Base-by-base conservation (phyloP, 768 basidiomycete genomes). In the Sporobolomyces phaffii region DNA sequence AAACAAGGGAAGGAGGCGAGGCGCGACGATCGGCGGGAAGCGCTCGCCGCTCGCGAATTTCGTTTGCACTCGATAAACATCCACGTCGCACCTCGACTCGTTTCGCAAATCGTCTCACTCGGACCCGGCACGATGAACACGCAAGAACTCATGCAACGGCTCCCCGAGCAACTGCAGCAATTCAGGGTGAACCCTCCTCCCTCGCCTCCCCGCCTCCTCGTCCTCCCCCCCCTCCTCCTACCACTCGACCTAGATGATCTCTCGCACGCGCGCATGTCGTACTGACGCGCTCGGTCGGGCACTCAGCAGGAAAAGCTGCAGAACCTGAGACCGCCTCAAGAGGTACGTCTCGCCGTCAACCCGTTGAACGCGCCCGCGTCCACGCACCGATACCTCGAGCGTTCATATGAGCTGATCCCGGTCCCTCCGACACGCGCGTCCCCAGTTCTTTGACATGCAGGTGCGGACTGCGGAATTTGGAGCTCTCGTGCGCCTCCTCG, bases 391-490 rank as follows among this genome's bases (percentile, higher is more conserved):
- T n/a, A n/a, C n/a, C n/a, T n/a, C n/a, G n/a, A n/a, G 40, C 56
- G 44, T n/a, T 5, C 26, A 11, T 29, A 33, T 34, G 13, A 11
- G 43, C 51, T 45, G 22, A 3, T 24, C 31, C 18, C 34, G 22
- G 9, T 26, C 38, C 20, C 22, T n/a, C 9, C 10, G 5, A 18
- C n/a, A n/a, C n/a, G n/a, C n/a, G n/a, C n/a, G n/a, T n/a, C n/a
- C n/a, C n/a, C n/a, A 70, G 69, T 71, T 71, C 65, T 71, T 71
- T 33, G 62, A 71, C 22, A 43, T 71, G 45, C 64, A 70, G 64
- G 68, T 65, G 26, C 36, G 68, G 9, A 9, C n/a, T n/a, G n/a
- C n/a, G n/a, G n/a, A n/a, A n/a, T n/a, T n/a, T n/a, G n/a, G n/a
- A n/a, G n/a, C n/a, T n/a, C n/a, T n/a, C n/a, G n/a, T n/a, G n/a